Base-by-base conservation (phyloP, 2,329 filamentous ascomycete genomes). In the Ciborinia camelliae region DNA sequence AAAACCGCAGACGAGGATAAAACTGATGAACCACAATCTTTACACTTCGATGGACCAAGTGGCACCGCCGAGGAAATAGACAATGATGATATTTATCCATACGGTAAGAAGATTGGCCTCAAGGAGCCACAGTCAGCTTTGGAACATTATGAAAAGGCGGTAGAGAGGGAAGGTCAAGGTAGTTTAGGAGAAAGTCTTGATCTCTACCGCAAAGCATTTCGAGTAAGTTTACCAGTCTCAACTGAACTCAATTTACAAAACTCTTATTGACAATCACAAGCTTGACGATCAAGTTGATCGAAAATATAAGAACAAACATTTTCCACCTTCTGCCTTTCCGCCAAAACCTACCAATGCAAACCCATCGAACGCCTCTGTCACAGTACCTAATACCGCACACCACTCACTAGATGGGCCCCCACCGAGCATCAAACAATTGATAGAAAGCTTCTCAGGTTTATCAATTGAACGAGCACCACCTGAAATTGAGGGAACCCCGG, bases 101-200 rank as follows among this genome's bases (percentile, higher is more conserved):
- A 63, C 43, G 55, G 55, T 59, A 59, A 59, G 55, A 70, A 70
- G 20, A 35, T 53, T 14, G 52, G 26, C 26, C 65, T 37, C 14
- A 77, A 65, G 61, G 84, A 89, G 70, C 90, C 90, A 5, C 80
- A 81, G 28, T 90, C 93, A 14, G 95, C 95, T 0, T 78, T 99
- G 20, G 95, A 98, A 71, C 91, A 97, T 76, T 98, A 95, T 73
- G 95, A 98, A 75, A 86, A 86, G 74, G 95, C 94, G 4, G 93
- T 97, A 64, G 90, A 96, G 77, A 92, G 88, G 76, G 95, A 99
- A 78, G 85, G 83, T 0, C 86, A 90, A 71, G 95, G 95, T 0
- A 95, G 86, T 68, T 81, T 98, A 59, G 92, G 93, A 6, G 94
- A 98, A 68, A 98, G 94, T 74, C 76, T 99, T 63, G 86, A 85